phyloP scores from a whole-genome alignment of 2,329 filamentous ascomycete genomes.

The Cladophialophora exuberans region DNA sequence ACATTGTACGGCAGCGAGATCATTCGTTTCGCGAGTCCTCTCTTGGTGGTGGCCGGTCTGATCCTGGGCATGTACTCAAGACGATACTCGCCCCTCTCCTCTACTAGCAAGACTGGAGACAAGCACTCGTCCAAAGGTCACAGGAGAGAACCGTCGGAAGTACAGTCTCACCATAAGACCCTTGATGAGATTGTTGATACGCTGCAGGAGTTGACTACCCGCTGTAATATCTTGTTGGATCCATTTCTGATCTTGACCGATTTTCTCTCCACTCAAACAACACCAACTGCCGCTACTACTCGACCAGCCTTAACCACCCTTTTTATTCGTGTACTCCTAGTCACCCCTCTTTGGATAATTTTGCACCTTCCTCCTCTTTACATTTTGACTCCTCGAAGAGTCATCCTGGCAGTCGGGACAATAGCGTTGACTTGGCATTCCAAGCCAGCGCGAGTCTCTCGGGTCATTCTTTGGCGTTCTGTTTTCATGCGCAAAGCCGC shows the following conservation, averaged over 20 bases:
- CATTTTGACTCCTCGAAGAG: slow-evolving; percentile 82
- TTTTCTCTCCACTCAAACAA: slow-evolving; percentile 88
- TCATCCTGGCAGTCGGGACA: slow-evolving; percentile 85
- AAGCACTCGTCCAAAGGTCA: slow-evolving; percentile 53
- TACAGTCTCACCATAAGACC: slow-evolving; percentile 78
- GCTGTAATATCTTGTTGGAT: slow-evolving; percentile 90
- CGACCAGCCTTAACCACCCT: slow-evolving; percentile 85
- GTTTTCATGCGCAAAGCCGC: slow-evolving; percentile 70
- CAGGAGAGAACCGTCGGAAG: slow-evolving; percentile 58
- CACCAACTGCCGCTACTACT: slow-evolving; percentile 87
- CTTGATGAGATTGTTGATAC: slow-evolving; percentile 97
- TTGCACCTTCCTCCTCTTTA: slow-evolving; percentile 80
- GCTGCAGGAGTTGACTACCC: slow-evolving; percentile 82
- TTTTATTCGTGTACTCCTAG: slow-evolving; percentile 83
- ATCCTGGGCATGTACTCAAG: slow-evolving; percentile 92
- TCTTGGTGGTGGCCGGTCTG: slow-evolving; percentile 76
- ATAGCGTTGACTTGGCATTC: slow-evolving; percentile 90
- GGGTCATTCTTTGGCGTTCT: slow-evolving; percentile 90
- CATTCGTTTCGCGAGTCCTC: slow-evolving; percentile 79
- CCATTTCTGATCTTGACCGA: slow-evolving; percentile 87
- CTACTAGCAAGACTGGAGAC: slow-evolving; percentile 74
- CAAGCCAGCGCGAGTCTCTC: slow-evolving; percentile 78
- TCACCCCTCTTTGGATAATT: slow-evolving; percentile 85
- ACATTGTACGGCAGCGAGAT: slow-evolving; percentile 84
- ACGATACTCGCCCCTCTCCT: slow-evolving; percentile 86